Conservation (phyloP, 2,329 filamentous ascomycete genomes). For the Neopestalotiopsis clavispora region DNA sequence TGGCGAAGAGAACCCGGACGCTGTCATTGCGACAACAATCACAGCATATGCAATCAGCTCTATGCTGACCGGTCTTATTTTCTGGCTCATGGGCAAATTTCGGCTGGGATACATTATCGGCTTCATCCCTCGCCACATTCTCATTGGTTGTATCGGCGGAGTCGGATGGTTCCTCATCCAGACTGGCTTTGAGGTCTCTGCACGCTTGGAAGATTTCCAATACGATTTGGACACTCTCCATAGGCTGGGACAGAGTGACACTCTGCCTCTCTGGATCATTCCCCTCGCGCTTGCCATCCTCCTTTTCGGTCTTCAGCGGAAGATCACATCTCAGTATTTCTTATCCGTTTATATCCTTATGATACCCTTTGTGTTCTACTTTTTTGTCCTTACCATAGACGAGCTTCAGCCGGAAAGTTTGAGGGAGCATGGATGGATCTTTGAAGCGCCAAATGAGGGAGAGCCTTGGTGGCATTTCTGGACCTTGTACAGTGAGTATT, state of each 20-base stretch:
- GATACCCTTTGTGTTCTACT: constrained; percentile 79
- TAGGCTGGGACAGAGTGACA: constrained; percentile 75
- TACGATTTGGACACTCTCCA: constrained; percentile 80
- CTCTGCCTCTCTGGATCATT: constrained; percentile 80
- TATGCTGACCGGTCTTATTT: constrained; percentile 86
- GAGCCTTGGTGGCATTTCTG: constrained; percentile 99
- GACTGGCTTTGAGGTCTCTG: constrained; percentile 93
- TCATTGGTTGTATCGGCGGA: constrained; percentile 96
- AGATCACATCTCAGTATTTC: constrained; percentile 81
- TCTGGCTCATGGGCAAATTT: constrained; percentile 88
- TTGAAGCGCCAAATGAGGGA: constrained; percentile 79
- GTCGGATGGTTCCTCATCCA: constrained; percentile 94
- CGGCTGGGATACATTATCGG: constrained; percentile 90
- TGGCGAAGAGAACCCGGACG: constrained; percentile 79
- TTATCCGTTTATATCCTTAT: constrained; percentile 84
- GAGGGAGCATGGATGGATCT: constrained; percentile 84
- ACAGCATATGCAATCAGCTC: constrained; percentile 89
- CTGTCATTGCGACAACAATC: constrained; percentile 93
- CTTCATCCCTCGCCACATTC: constrained; percentile 94
- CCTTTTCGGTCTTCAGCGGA: constrained; percentile 77
- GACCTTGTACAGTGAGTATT: constrained; percentile 80
- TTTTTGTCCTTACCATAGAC: constrained; percentile 73
- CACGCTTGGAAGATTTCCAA: constrained; percentile 82
- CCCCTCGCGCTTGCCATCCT: constrained; percentile 78
- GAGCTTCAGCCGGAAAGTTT: constrained; percentile 69